Base-by-base conservation (phyloP, 106 monocot species). In the Acorus calamus region DNA sequence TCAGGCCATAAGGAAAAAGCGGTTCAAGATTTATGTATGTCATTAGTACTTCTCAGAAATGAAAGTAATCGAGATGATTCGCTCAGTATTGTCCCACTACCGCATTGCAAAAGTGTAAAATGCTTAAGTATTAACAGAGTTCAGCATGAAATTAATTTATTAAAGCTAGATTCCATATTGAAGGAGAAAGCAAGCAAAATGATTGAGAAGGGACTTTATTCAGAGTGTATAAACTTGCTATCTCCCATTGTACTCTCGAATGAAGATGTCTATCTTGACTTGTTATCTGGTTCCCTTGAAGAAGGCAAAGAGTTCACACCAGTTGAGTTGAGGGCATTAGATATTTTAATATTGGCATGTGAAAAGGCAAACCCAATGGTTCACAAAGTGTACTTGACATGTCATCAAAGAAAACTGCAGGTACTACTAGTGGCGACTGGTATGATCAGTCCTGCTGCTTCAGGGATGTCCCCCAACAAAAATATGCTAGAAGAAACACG, bases 291-390 rank as follows among this genome's bases (percentile, higher is more conserved):
- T 52, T 46, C 11, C 51, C 57, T 75, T 64, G 65, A 53, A 65
- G 83, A 79, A 67, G 80, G 65, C 42, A 75, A 80, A 12, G 73
- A 66, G n/a, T 47, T 66, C 51, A 59, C 76, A 58, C 65, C 69
- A 42, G 57, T 81, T 14, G 88, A 98, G 74, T 62, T 98, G 69
- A 65, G 64, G 49, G 91, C 96, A 63, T 65, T 98, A 62, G 84
- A 98, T 83, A 60, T 74, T 44, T 71, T 98, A 10, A 63, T 85
- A 47, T 77, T 69, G 53, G 83, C 91, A 54, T 98, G 87, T 81
- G 85, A 88, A 73, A 87, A 82, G 47, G 71, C 63, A 66, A 77
- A 98, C 53, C 70, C 76, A 65, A 69, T 85, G 70, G 73, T 85
- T 45, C 62, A 72, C 47, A 66, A 78, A 47, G 64, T 80, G 43